Base-by-base conservation (phyloP, 129 eudicot species). In the Chrysanthemum seticuspe region DNA sequence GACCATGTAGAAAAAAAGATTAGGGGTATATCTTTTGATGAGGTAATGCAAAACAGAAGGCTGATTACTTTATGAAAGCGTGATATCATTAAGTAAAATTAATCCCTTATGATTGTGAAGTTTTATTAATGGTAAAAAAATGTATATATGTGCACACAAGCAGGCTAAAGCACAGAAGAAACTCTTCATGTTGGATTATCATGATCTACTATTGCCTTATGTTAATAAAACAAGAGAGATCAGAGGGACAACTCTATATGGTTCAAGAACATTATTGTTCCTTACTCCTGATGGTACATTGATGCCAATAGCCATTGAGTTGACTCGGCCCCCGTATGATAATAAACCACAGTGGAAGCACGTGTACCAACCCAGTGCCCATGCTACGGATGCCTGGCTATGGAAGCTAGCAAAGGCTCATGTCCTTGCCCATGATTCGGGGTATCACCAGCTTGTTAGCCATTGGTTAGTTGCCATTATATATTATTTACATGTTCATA, bases 281-380 rank as follows among this genome's bases (percentile, higher is more conserved):
- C 74, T 88, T 52, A 86, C 83, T 7, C 81, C 87, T 3, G 9
- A 15, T 1, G 85, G 86, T 44, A 86, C 88, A 2, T 72, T 91
- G 63, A 65, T 74, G 68, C 97, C 92, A 0, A 4, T 91, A 44
- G 96, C 92, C 65, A 88, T 88, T 62, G 97, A 91, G 83, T 83
- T 91, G 53, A 80, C 84, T 40, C 71, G 96, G 27, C 97, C 97
- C 27, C 87, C 85, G 1, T 16, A 63, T 3, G 74, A 82, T 4
- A 92, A 71, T 1, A 88, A 82, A 79, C 88, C 90, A 10, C 87
- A 82, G n/a, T 91, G 97, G 97, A 91, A 66, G 74, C 62, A 78
- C 44, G 96, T 82, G 2, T 88, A 40, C 62, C 36, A 25, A 2
- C 95, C 83, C 0, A 6, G 60, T 44, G 74, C 70, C 68, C 75